phyloP scores from a whole-genome alignment of 139 green algal genomes.

The Coelastrella sp. region DNA sequence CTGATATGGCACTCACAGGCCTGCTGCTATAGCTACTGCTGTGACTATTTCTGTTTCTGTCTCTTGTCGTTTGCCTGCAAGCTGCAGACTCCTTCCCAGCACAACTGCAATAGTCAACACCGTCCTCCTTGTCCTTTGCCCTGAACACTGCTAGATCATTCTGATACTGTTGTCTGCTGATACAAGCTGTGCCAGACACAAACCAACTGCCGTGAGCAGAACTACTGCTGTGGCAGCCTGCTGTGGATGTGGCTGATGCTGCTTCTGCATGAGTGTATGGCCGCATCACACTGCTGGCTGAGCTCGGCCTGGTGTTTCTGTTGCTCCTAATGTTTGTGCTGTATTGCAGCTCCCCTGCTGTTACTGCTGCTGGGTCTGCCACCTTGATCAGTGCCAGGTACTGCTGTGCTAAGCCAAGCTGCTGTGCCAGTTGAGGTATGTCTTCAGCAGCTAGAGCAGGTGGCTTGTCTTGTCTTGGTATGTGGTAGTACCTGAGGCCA shows the following conservation, averaged over 20 bases:
- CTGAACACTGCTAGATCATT: not conserved
- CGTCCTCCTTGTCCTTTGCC: not conserved
- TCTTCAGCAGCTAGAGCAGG: not conserved
- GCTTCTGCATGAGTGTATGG: not conserved
- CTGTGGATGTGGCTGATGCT: constrained; percentile 5
- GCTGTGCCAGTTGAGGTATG: not conserved
- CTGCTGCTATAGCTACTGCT: not conserved
- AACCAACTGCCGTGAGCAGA: not conserved
- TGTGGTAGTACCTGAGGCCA: not conserved
- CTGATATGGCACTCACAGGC: not conserved
- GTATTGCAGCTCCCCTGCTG: not conserved
- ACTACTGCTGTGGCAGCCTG: not conserved
- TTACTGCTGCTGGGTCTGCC: not conserved
- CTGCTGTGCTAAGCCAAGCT: not conserved
- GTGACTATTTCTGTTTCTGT: not conserved
- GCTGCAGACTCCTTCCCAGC: too few species aligned
- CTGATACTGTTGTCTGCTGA: not conserved
- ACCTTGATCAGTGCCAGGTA: not conserved
- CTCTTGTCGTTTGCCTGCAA: not conserved
- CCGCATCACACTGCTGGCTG: not conserved
- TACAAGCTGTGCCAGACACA: not conserved
- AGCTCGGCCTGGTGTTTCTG: not conserved
- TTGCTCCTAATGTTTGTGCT: not conserved
- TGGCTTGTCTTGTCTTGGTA: not conserved
- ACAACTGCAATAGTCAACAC: not conserved